Percentiles rank a stretch among this genome's conserved stretches.
Conservation (phyloP, 2,329 filamentous ascomycete species). For the Cyclaneusma minus region DNA sequence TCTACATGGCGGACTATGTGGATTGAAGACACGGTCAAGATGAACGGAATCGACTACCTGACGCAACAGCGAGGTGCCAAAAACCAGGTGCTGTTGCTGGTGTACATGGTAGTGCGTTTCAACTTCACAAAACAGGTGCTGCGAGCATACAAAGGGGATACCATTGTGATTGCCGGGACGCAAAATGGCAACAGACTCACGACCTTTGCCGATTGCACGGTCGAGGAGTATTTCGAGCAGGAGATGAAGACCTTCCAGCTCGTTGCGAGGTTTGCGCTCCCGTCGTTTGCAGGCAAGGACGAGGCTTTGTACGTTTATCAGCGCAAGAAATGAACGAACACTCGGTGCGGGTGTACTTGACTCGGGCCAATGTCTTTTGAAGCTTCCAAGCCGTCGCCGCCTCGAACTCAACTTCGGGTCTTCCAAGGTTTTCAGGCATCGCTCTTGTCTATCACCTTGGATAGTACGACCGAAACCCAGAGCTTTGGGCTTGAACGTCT, state of each 20-base stretch:
- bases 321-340: too few species aligned
- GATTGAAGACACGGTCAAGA: conserved; percentile 48
- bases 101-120: conserved; percentile 53
- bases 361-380: too few species aligned
- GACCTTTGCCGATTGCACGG: conserved; percentile 44
- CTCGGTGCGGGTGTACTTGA: too few species aligned
- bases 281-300: conserved; percentile 64
- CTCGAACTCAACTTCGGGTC: too few species aligned
- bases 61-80: conserved; percentile 29
- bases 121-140: conserved; percentile 50
- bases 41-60: conserved; percentile 45
- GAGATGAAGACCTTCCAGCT: conserved; percentile 42
- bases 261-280: conserved; percentile 48
- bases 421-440: too few species aligned
- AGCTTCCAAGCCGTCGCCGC: too few species aligned
- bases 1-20: conserved; percentile 54
- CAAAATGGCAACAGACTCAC: conserved; percentile 65
- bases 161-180: conserved; percentile 56
- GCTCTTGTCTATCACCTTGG: too few species aligned
- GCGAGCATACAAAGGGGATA: conserved; percentile 43
- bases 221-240: conserved; percentile 49
- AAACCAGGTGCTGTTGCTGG: conserved; percentile 47
- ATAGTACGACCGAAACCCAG: too few species aligned
- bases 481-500: too few species aligned
- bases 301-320: conserved; percentile 52